These are phyloP conservation scores for Heritiera littoralis DNA, from an alignment of 345 rosid species.

Conservation along the genomic window DNA sequence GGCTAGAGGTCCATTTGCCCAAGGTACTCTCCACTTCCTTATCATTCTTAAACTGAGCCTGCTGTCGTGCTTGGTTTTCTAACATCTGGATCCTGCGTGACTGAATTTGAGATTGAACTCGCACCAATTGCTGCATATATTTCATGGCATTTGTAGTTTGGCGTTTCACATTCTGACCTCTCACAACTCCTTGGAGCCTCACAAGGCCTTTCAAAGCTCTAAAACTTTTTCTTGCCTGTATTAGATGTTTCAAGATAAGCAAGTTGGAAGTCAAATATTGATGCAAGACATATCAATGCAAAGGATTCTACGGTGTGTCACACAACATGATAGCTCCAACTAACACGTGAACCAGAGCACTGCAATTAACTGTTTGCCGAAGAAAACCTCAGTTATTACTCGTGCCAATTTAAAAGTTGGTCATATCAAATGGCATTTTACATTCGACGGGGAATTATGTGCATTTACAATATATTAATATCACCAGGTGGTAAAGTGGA, in stretches of 20 bases:
- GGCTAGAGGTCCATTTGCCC: conserved; percentile 57
- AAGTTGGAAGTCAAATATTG: background rate
- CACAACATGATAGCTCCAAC: background rate
- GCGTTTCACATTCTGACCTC: conserved; percentile 88
- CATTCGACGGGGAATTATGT: background rate
- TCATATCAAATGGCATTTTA: background rate
- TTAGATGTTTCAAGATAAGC: conserved; percentile 17
- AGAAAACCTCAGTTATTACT: background rate
- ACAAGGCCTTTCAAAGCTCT: conserved; percentile 90
- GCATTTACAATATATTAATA: background rate
- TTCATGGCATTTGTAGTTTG: conserved; percentile 90
- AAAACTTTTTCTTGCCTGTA: conserved; percentile 88
- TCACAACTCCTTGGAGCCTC: conserved; percentile 95
- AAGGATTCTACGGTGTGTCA: background rate
- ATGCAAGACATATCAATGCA: conserved; percentile 11
- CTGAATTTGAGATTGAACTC: conserved; percentile 95
- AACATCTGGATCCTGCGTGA: conserved; percentile 90
- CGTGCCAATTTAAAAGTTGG: background rate
- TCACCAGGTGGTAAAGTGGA: background rate
- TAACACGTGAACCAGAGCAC: background rate
- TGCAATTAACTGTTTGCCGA: background rate
- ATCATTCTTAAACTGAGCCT: conserved; percentile 49
- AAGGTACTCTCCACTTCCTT: conserved; percentile 58
- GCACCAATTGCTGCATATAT: conserved; percentile 86
- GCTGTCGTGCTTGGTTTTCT: conserved; percentile 69